Evolutionary conservation across 208 protist genomes (phyloP).

Genomic region (Trypanosoma vivax): DNA sequence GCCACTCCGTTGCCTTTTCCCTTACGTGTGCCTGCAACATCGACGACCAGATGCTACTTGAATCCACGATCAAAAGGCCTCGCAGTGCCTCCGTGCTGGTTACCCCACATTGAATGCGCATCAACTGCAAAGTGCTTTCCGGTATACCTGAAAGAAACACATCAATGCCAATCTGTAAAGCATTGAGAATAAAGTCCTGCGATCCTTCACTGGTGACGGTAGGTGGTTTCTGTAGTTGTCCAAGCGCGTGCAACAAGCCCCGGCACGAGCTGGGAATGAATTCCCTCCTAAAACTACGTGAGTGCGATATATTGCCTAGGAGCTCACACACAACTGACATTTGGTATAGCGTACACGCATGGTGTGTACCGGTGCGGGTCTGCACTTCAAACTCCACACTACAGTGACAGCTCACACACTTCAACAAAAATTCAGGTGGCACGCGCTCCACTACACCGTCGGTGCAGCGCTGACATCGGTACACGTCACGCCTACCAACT

Average conservation of each 20-base stretch:
- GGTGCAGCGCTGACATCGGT: slow-evolving; percentile 53
- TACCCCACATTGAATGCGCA: slow-evolving; percentile 55
- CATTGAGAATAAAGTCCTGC: slow-evolving; percentile 30
- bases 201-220: slow-evolving; percentile 11
- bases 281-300: slow-evolving; percentile 31
- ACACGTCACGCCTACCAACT: slow-evolving; percentile 28
- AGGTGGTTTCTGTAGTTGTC: slow-evolving; percentile 17
- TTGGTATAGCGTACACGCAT: slow-evolving; percentile 56
- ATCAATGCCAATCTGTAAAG: slow-evolving; percentile 41
- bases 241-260: slow-evolving; percentile 28
- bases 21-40: slow-evolving; percentile 42
- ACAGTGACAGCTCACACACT: slow-evolving; percentile 66
- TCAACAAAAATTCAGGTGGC: slow-evolving; percentile 22
- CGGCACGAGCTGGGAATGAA: slow-evolving; percentile 15
- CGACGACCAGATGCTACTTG: slow-evolving; percentile 25
- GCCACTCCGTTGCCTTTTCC: slow-evolving; percentile 8
- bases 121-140: slow-evolving; percentile 13
- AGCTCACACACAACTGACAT: slow-evolving; percentile 38
- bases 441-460: slow-evolving; percentile 30
- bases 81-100: slow-evolving; percentile 25
- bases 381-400: slow-evolving; percentile 62
- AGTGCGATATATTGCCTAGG: slow-evolving; percentile 48
- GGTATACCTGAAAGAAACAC: slow-evolving; percentile 36
- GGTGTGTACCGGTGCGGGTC: slow-evolving; percentile 31
- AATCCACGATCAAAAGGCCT: slow-evolving; percentile 34